These are phyloP conservation scores for Trichoderma oligosporum DNA, from an alignment of 2,329 filamentous ascomycete species.

Conservation along the genomic window DNA sequence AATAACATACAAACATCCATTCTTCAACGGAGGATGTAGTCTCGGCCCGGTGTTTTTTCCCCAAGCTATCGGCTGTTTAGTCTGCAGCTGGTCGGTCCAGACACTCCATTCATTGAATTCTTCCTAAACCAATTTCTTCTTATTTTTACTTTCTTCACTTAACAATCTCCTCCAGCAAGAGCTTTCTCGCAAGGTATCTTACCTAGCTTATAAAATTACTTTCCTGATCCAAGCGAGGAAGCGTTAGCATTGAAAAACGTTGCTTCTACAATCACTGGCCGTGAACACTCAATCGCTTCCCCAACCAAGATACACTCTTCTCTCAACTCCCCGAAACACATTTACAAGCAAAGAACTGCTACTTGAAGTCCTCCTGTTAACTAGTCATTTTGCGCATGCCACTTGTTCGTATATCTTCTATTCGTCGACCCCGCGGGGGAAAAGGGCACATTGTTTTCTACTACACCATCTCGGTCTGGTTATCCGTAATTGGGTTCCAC, in stretches of 20 bases:
- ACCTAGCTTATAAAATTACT: too few species aligned
- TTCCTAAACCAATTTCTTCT: not conserved
- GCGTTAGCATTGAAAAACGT: not conserved
- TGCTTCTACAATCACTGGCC: not conserved
- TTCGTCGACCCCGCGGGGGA: conserved; percentile 19
- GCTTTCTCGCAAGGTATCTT: too few species aligned
- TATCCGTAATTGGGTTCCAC: conserved; percentile 17
- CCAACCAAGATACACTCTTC: not conserved
- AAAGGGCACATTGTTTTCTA: conserved; percentile 9
- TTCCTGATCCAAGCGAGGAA: too few species aligned
- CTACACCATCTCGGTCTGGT: conserved; percentile 20
- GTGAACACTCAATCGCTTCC: conserved; percentile 7
- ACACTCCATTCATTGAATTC: not conserved
- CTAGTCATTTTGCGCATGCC: conserved; percentile 11
- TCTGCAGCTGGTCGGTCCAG: conserved; percentile 2
- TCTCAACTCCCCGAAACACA: conserved; percentile 3
- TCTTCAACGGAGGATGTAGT: conserved; percentile 7
- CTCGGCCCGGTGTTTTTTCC: conserved; percentile 17
- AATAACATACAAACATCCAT: too few species aligned
- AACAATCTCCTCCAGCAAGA: not conserved
- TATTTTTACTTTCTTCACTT: conserved; percentile 5
- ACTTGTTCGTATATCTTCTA: not conserved
- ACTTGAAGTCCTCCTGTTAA: not conserved
- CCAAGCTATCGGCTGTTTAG: conserved; percentile 15
- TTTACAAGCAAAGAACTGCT: conserved; percentile 10